These are phyloP conservation scores for Scalesia atractyloides DNA, from an alignment of 129 eudicot genomes.

Conservation along the genomic window DNA sequence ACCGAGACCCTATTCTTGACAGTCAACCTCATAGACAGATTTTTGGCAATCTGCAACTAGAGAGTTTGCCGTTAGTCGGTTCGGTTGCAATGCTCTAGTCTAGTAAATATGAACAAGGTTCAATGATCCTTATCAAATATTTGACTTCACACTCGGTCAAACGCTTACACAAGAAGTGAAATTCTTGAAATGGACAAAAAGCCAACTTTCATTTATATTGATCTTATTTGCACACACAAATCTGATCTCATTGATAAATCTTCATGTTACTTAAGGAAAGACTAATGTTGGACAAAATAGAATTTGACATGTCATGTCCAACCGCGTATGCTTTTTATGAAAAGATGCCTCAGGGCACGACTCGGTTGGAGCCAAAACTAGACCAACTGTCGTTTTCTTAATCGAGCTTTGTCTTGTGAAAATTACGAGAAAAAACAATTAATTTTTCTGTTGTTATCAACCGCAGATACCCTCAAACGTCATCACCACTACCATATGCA, in stretches of 20 bases:
- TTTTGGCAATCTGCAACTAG: conserved; percentile 64
- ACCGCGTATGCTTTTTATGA: conserved; percentile 78
- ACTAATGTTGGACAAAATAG: conserved; percentile 68
- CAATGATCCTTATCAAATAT: conserved; percentile 75
- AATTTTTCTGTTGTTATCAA: no score
- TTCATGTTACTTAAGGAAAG: conserved; percentile 52
- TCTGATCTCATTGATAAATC: background rate
- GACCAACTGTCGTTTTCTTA: conserved; percentile 63
- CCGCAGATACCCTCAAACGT: no score
- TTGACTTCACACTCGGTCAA: conserved; percentile 71
- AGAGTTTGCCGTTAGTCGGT: conserved; percentile 84
- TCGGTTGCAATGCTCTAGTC: conserved; percentile 75
- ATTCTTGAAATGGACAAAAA: conserved; percentile 74
- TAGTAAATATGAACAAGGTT: no score
- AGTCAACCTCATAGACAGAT: conserved; percentile 74
- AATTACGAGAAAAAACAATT: no score
- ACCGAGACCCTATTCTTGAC: conserved; percentile 79
- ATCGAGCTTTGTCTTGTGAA: conserved; percentile 85
- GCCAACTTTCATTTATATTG: background rate
- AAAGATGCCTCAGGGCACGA: conserved; percentile 82
- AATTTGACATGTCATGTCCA: conserved; percentile 80
- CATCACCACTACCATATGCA: no score
- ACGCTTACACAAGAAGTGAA: conserved; percentile 71
- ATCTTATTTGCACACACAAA: background rate
- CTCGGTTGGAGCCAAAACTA: conserved; percentile 68